These are phyloP conservation scores for Puccinia coronata DNA, from an alignment of 1,284 basidiomycete genomes.

Conservation along the genomic window DNA sequence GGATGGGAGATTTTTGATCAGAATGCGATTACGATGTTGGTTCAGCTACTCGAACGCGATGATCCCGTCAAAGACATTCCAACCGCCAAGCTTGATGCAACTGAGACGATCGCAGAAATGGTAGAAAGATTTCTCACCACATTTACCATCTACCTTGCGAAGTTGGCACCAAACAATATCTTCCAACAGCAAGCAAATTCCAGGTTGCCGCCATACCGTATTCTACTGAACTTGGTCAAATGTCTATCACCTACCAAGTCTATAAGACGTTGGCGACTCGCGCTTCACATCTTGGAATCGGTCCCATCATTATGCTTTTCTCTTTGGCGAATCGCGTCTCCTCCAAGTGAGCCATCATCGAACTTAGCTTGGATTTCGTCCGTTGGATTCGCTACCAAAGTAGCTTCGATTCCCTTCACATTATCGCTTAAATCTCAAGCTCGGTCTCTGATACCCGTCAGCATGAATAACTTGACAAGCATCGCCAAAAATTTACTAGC, in stretches of 20 bases:
- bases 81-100: neutral
- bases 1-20: slow-evolving; percentile 38
- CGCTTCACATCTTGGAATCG: slow-evolving; percentile 29
- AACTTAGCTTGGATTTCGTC: slow-evolving; percentile 47
- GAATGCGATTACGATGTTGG: slow-evolving; percentile 13
- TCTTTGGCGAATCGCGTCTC: slow-evolving; percentile 44
- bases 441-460: neutral
- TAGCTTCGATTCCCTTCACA: slow-evolving; percentile 28
- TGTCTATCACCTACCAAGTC: slow-evolving; percentile 40
- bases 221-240: slow-evolving; percentile 34
- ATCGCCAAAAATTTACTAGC: slow-evolving; percentile 39
- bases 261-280: slow-evolving; percentile 36
- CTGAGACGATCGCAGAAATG: slow-evolving; percentile 40
- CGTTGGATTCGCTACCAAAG: slow-evolving; percentile 47
- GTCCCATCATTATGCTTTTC: slow-evolving; percentile 30
- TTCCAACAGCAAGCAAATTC: slow-evolving; percentile 39
- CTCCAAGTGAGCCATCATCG: slow-evolving; percentile 33
- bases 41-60: slow-evolving; percentile 34
- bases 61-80: slow-evolving; percentile 11
- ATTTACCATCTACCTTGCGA: slow-evolving; percentile 15
- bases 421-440: neutral
- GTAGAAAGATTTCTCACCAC: slow-evolving; percentile 42
- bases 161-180: slow-evolving; percentile 17
- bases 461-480: slow-evolving; percentile 18
- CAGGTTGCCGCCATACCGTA: slow-evolving; percentile 36